Base-by-base conservation (phyloP, 1,284 basidiomycete genomes). In the Trichosporon faecale region DNA sequence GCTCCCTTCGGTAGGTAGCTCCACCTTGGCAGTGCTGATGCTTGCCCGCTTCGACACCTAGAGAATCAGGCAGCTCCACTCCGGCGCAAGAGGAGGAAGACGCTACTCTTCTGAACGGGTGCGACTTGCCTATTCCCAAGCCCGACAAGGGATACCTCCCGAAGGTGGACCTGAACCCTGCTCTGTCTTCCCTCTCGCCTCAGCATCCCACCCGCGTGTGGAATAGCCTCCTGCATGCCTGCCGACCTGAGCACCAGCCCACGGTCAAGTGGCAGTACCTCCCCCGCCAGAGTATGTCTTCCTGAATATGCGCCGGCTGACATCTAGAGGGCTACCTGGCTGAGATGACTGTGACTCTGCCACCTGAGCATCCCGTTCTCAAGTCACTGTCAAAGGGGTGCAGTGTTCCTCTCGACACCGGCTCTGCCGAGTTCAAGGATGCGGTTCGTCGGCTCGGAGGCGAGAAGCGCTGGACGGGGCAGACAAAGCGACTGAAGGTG, bases 171-270 rank as follows among this genome's bases (percentile, higher is more conserved):
- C 16, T 61, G 27, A n/a, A 16, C 37, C 68, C 76, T 1, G 74
- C 76, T 55, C 68, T 78, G 27, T 76, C 78, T 2, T 74, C 77
- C 1, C 64, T 76, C 49, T 77, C 78, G 0, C 64, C 73, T 8
- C 74, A 78, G 60, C 79, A 81, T 67, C 78, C 79, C 0, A 76
- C 77, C 0, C 72, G 78, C 12, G 74, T 80, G 4, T 80, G 79
- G 79, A 81, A 80, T 65, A 49, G 68, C 33, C 72, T 78, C 65
- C 68, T 80, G 11, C 79, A 81, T 55, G 70, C 76, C 0, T 67
- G 80, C 0, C 35, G 66, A 0, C 21, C 75, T 2, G 67, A 75
- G 3, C 63, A 78, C 8, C 78, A 79, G 66, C 79, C 79, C 0
- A 68, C 75, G 6, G 66, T 80, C 33, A 74, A 76, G 65, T 80